A percentile compares a stretch with the other conserved stretches of the same genome.
Conservation (phyloP, 148 eudicot genomes). For the Cornus florida region DNA sequence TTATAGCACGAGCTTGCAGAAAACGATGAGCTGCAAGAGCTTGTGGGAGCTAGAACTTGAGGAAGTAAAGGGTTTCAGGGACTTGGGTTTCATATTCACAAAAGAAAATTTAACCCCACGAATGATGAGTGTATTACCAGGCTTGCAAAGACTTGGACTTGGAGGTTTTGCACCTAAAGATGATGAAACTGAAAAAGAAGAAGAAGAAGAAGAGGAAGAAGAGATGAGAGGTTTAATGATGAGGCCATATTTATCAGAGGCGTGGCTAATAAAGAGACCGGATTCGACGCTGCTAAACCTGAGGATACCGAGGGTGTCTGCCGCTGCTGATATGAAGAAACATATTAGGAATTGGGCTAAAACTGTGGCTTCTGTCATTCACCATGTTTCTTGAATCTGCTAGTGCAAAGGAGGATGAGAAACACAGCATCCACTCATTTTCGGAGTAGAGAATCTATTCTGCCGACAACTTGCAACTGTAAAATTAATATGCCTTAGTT, state of each 20-base stretch:
- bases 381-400: constrained; percentile 27
- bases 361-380: constrained; percentile 47
- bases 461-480: no score
- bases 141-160: constrained; percentile 43
- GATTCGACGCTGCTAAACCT: constrained; percentile 42
- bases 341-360: constrained; percentile 65
- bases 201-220: constrained; percentile 14
- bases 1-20: not conserved
- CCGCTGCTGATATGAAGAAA: constrained; percentile 54
- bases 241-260: constrained; percentile 66
- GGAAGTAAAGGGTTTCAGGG: not conserved
- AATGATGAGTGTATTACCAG: constrained; percentile 55
- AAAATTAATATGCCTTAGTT: no score
- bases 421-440: no score
- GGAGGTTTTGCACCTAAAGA: not conserved
- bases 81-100: constrained; percentile 28
- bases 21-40: not conserved
- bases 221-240: not conserved
- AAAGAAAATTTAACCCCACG: constrained; percentile 39
- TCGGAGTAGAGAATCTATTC: no score
- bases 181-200: no score
- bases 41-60: not conserved
- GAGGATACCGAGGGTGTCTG: constrained; percentile 38
- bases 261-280: constrained; percentile 48
- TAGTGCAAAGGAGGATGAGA: no score